These are phyloP conservation scores for Gardenia jasminoides DNA, from an alignment of 257 asterid species.

Conservation along the genomic window DNA sequence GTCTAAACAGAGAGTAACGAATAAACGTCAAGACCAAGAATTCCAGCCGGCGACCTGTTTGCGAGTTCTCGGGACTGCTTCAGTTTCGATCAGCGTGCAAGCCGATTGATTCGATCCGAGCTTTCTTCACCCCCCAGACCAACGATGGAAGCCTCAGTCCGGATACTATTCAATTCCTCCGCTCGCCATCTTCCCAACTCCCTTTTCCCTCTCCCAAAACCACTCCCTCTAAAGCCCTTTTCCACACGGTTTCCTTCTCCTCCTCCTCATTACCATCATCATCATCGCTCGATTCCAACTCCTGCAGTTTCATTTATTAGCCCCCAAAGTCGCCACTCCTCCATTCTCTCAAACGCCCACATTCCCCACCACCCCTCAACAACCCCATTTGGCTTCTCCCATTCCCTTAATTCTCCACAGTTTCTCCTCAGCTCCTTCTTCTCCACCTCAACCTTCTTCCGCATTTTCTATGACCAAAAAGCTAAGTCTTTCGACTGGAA, in stretches of 20 bases:
- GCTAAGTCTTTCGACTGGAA: slow-evolving; percentile 40
- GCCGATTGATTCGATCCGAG: no score
- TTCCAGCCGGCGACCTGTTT: no score
- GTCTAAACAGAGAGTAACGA: no score
- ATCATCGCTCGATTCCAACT: background rate
- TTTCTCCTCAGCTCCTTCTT: slow-evolving; percentile 16
- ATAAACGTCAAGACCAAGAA: no score
- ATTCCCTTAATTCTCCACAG: slow-evolving; percentile 9
- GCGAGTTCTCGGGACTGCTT: no score
- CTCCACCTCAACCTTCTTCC: slow-evolving; percentile 29
- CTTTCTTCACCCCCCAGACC: background rate
- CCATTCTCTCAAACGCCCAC: background rate
- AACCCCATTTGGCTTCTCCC: slow-evolving; percentile 22
- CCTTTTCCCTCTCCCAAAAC: slow-evolving; percentile 22
- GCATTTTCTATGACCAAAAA: slow-evolving; percentile 31
- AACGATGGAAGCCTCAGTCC: slow-evolving; percentile 55
- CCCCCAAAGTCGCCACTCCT: slow-evolving; percentile 19
- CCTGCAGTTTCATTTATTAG: slow-evolving; percentile 21
- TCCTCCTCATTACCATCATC: slow-evolving; percentile 1
- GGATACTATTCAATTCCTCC: slow-evolving; percentile 37
- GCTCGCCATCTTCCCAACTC: slow-evolving; percentile 32
- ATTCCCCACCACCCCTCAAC: slow-evolving; percentile 12
- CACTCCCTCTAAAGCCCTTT: background rate
- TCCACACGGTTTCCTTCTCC: slow-evolving; percentile 19
- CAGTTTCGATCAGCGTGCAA: no score